A percentile compares a stretch with the other conserved stretches of the same genome.
Evolutionary conservation across 2,329 filamentous ascomycete species (phyloP).

Genomic region (Sordariomycetes sp.): DNA sequence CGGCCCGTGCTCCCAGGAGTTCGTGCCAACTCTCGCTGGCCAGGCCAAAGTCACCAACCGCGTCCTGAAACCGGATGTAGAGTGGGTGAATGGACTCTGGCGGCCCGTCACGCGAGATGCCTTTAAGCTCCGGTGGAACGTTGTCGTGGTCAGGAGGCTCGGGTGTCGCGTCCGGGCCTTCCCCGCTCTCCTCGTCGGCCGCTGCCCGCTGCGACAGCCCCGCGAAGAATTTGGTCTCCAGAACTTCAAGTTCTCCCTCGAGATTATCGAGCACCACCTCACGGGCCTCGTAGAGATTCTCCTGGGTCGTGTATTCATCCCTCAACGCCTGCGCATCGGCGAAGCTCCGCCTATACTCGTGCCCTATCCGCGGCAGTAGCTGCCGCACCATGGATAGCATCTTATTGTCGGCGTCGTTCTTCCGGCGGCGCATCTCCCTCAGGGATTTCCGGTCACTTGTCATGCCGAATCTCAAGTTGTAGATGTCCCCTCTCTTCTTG

Average conservation of each 20-base stretch:
- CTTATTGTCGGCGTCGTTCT: conserved; percentile 1
- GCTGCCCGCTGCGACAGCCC: conserved; percentile 14
- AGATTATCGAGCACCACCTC: conserved; percentile 23
- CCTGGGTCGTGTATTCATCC: conserved; percentile 23
- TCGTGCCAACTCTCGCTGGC: conserved; percentile 36
- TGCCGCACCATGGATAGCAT: background rate
- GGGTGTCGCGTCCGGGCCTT: background rate
- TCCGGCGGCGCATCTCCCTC: background rate
- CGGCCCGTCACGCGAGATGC: conserved; percentile 21
- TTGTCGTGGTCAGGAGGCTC: conserved; percentile 4
- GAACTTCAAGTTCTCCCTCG: conserved; percentile 20
- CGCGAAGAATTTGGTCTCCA: conserved; percentile 28
- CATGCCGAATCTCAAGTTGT: background rate
- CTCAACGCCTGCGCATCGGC: conserved; percentile 24
- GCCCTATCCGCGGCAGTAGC: background rate
- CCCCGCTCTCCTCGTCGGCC: conserved; percentile 6
- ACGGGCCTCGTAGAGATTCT: conserved; percentile 23
- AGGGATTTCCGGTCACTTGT: background rate
- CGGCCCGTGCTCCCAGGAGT: conserved; percentile 13
- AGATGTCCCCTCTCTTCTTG: background rate
- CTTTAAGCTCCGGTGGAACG: conserved; percentile 20
- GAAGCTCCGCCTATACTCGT: conserved; percentile 11
- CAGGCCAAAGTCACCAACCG: conserved; percentile 32
- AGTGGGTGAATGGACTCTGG: conserved; percentile 33
- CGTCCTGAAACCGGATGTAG: conserved; percentile 30